A percentile compares a stretch with the other conserved stretches of the same genome.
Evolutionary conservation across 257 asterid species (phyloP).

Genomic region (Jasminum sambac): DNA sequence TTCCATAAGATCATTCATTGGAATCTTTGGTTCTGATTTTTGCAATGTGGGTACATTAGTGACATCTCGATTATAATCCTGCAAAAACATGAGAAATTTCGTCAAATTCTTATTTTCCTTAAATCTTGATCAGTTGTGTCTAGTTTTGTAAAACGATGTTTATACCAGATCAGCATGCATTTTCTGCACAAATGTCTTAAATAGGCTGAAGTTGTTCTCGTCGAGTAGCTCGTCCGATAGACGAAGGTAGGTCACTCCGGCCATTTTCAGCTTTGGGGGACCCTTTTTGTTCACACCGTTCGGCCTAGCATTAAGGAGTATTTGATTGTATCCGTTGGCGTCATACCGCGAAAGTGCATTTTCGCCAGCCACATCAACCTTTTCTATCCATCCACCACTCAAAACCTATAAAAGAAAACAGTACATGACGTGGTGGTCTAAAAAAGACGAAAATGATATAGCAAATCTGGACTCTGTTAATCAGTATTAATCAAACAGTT

Average conservation of each 20-base stretch:
- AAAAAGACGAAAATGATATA: too few species aligned
- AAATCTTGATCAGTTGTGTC: neutral
- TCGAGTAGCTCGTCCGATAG: slow-evolving; percentile 35
- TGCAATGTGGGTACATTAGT: neutral
- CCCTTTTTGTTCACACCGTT: slow-evolving; percentile 26
- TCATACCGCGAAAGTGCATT: slow-evolving; percentile 46
- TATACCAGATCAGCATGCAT: slow-evolving; percentile 44
- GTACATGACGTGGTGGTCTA: neutral
- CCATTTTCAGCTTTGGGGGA: slow-evolving; percentile 30
- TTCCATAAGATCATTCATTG: neutral
- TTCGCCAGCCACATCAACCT: slow-evolving; percentile 28
- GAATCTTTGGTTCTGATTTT: neutral
- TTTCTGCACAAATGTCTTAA: slow-evolving; percentile 34
- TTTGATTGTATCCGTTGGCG: slow-evolving; percentile 35
- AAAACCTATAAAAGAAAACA: slow-evolving; percentile 11
- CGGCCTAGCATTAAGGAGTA: slow-evolving; percentile 47
- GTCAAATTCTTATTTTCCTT: neutral
- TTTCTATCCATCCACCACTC: neutral
- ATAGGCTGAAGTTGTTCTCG: slow-evolving; percentile 27
- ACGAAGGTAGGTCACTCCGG: slow-evolving; percentile 39
- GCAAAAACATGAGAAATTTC: neutral
- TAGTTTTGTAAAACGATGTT: neutral
- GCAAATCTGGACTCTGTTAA: too few species aligned
- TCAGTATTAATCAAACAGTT: too few species aligned
- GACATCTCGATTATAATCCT: neutral